phyloP scores from a whole-genome alignment of 2,329 filamentous ascomycete genomes.

The Chaetomiaceae sp. region DNA sequence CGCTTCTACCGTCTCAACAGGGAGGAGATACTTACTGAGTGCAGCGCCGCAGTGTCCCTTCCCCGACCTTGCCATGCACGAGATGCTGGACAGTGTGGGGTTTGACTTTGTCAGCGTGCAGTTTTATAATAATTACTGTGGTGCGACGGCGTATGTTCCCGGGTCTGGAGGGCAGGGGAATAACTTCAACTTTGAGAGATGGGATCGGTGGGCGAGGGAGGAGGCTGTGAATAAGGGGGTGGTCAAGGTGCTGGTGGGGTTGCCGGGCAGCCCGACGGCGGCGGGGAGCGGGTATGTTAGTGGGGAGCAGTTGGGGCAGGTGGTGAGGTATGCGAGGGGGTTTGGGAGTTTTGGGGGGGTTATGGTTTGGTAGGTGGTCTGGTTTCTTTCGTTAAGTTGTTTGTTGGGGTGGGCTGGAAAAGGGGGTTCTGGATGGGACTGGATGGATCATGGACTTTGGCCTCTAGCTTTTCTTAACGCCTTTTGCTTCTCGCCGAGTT shows the following conservation, averaged over 20 bases:
- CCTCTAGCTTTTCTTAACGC: too few relatives aligned
- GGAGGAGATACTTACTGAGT: slow-evolving; percentile 55
- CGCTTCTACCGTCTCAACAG: slow-evolving; percentile 38
- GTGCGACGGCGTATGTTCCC: slow-evolving; percentile 46
- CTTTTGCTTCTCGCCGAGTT: too few relatives aligned
- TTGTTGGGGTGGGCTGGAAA: neutral
- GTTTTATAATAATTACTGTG: slow-evolving; percentile 68
- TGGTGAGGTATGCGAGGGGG: slow-evolving; percentile 50
- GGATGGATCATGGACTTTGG: too few relatives aligned
- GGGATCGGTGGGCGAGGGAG: slow-evolving; percentile 61
- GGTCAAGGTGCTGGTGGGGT: slow-evolving; percentile 59
- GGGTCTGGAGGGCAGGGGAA: slow-evolving; percentile 42
- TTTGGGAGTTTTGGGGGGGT: slow-evolving; percentile 61
- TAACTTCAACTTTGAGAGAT: slow-evolving; percentile 57
- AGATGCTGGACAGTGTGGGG: slow-evolving; percentile 50
- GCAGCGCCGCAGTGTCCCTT: slow-evolving; percentile 66
- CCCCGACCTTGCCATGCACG: slow-evolving; percentile 56
- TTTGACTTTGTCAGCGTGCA: slow-evolving; percentile 62
- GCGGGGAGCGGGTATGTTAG: slow-evolving; percentile 54
- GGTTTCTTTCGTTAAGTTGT: neutral
- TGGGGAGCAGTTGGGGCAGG: slow-evolving; percentile 41
- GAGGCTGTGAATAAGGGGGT: slow-evolving; percentile 53
- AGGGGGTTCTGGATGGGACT: too few relatives aligned
- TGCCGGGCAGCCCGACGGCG: slow-evolving; percentile 52
- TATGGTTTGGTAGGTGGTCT: slow-evolving; percentile 49